Percentiles rank a stretch among this genome's conserved stretches.
These are phyloP conservation scores for Papiliotrema fonsecae DNA, from an alignment of 1,284 basidiomycete genomes.

Conservation along the genomic window DNA sequence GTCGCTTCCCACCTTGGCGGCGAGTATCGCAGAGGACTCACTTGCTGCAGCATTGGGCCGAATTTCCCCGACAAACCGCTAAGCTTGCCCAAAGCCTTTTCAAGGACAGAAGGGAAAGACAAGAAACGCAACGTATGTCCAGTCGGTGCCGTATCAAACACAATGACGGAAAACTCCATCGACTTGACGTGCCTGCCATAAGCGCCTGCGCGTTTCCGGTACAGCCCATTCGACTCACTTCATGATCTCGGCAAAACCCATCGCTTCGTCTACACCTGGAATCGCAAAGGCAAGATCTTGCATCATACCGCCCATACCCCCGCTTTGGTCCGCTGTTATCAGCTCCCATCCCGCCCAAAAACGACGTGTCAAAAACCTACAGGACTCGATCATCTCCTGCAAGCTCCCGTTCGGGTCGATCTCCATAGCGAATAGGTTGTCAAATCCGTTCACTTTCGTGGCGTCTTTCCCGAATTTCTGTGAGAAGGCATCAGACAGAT, in stretches of 20 bases:
- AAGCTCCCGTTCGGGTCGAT: constrained; percentile 96
- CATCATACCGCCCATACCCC: constrained; percentile 98
- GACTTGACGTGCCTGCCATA: constrained; percentile 89
- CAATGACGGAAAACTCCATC: constrained; percentile 99
- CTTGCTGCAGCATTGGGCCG: constrained; percentile 94
- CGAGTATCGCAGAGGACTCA: no score
- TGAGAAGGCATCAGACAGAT: constrained; percentile 95
- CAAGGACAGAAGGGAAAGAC: constrained; percentile 94
- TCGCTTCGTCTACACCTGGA: constrained; percentile 97
- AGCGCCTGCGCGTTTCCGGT: neutral
- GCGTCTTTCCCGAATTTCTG: constrained; percentile 99
- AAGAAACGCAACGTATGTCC: constrained; percentile 97
- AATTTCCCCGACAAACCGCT: constrained; percentile 86
- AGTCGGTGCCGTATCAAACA: constrained; percentile 98
- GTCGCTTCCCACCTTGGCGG: no score
- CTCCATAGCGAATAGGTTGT: constrained; percentile 97
- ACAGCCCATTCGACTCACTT: constrained; percentile 58
- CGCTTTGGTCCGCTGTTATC: constrained; percentile 56
- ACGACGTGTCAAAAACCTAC: constrained; percentile 52
- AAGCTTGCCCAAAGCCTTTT: constrained; percentile 95
- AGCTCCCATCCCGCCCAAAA: constrained; percentile 55
- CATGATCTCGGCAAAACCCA: constrained; percentile 99
- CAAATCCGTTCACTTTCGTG: constrained; percentile 97
- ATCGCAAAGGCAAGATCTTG: constrained; percentile 99
- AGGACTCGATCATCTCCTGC: constrained; percentile 98